Evolutionary conservation across 345 rosid genomes (phyloP).

Genomic region (Arabidopsis arenosa): DNA sequence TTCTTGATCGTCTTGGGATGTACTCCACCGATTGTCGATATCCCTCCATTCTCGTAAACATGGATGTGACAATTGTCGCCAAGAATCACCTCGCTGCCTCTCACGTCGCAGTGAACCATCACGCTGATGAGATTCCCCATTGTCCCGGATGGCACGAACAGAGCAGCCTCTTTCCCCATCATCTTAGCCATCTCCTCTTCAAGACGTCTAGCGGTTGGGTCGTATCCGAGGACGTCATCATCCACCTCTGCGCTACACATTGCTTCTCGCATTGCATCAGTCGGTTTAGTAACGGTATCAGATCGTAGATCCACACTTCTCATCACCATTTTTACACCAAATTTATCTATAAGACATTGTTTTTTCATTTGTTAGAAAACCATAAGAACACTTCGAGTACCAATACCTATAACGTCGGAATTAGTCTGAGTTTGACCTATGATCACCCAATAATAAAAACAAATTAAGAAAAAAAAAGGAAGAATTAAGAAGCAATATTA

Average conservation of each 20-base stretch:
- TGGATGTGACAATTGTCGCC: slow-evolving; percentile 83
- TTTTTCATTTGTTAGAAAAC: slow-evolving; percentile 9
- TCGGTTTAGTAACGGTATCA: slow-evolving; percentile 89
- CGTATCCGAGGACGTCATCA: slow-evolving; percentile 75
- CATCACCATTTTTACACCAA: slow-evolving; percentile 64
- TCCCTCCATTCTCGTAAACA: slow-evolving; percentile 88
- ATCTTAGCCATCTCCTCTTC: slow-evolving; percentile 81
- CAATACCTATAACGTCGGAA: neutral
- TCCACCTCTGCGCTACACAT: slow-evolving; percentile 92
- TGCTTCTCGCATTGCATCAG: slow-evolving; percentile 80
- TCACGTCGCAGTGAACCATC: slow-evolving; percentile 78
- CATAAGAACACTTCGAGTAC: neutral
- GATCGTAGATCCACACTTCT: slow-evolving; percentile 86
- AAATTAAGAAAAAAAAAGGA: too few relatives aligned
- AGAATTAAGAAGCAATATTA: too few relatives aligned
- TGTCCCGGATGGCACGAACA: slow-evolving; percentile 92
- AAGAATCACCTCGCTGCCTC: slow-evolving; percentile 94
- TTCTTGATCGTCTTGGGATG: slow-evolving; percentile 83
- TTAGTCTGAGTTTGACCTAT: neutral
- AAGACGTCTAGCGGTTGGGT: slow-evolving; percentile 70
- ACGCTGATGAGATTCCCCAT: slow-evolving; percentile 97
- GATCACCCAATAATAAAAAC: too few relatives aligned
- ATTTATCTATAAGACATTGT: slow-evolving; percentile 5
- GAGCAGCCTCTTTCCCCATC: slow-evolving; percentile 82
- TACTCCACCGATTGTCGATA: slow-evolving; percentile 85